Percentiles rank a stretch among this genome's conserved stretches.
phyloP scores from a whole-genome alignment of 108 stramenopile species.

The Nitzschia sp. region DNA sequence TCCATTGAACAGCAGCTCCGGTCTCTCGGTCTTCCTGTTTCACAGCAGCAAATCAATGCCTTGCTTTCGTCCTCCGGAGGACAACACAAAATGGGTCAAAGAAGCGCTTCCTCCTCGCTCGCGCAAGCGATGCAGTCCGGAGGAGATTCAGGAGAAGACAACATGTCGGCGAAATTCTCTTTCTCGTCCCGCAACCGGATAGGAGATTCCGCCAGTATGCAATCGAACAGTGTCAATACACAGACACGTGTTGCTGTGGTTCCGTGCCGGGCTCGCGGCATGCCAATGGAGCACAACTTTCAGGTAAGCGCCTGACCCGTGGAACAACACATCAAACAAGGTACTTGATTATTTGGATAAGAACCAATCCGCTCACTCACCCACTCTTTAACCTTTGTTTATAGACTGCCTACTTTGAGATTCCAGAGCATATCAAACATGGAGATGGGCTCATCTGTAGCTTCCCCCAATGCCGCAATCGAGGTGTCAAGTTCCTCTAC shows the following conservation, averaged over 20 bases:
- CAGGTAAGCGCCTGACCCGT: conserved; percentile 40
- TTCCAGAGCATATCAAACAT: conserved; percentile 53
- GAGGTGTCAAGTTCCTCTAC: conserved; percentile 62
- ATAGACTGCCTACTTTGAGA: conserved; percentile 59
- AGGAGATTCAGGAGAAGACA: no score
- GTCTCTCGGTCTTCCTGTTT: not conserved
- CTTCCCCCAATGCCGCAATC: conserved; percentile 46
- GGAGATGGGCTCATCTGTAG: conserved; percentile 65
- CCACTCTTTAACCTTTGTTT: no score
- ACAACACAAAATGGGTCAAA: no score
- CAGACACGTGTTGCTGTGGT: conserved; percentile 22
- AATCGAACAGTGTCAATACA: not conserved
- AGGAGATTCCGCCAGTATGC: not conserved
- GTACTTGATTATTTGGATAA: no score
- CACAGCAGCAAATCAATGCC: not conserved
- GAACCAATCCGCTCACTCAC: not conserved
- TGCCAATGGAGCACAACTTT: conserved; percentile 80
- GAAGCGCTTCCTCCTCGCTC: no score
- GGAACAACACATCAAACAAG: no score
- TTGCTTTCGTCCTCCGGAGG: not conserved
- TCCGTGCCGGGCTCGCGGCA: conserved; percentile 74
- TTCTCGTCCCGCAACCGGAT: not conserved
- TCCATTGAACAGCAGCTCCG: not conserved
- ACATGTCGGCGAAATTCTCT: not conserved
- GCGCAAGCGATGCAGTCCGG: no score